phyloP scores from a whole-genome alignment of 2,329 filamentous ascomycete genomes.

The Ceratocystis alfenasii region DNA sequence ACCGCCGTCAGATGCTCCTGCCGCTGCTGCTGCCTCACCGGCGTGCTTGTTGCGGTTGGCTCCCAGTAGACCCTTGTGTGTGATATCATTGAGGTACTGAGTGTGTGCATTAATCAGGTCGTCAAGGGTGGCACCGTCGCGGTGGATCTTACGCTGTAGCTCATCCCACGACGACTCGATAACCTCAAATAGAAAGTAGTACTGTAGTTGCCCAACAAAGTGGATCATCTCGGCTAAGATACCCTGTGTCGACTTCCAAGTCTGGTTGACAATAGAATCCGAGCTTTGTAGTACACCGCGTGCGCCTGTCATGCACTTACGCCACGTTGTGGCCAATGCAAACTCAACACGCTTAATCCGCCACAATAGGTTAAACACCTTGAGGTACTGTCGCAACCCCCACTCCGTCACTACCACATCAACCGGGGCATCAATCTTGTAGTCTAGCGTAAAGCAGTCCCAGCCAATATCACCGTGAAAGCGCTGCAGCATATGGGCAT shows the following conservation, averaged over 20 bases:
- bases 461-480: conserved; percentile 95
- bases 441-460: conserved; percentile 98
- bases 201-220: conserved; percentile 91
- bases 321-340: conserved; percentile 79
- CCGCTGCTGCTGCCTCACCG: conserved; percentile 31
- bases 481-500: conserved; percentile 95
- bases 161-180: conserved; percentile 94
- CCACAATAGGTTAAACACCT: conserved; percentile 99
- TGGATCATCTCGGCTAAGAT: conserved; percentile 96
- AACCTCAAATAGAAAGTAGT: conserved; percentile 97
- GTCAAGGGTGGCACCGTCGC: conserved; percentile 82
- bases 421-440: conserved; percentile 92
- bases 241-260: conserved; percentile 85
- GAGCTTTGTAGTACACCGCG: conserved; percentile 76
- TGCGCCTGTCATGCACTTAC: conserved; percentile 88
- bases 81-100: conserved; percentile 84
- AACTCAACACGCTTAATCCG: conserved; percentile 97
- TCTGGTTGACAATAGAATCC: conserved; percentile 53
- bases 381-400: conserved; percentile 91
- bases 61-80: conserved; percentile 85
- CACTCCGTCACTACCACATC: conserved; percentile 96
- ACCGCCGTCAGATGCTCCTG: conserved; percentile 41
- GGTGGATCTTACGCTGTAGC: conserved; percentile 68
- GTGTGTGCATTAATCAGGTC: conserved; percentile 88
- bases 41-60: conserved; percentile 42